Evolutionary conservation across 2,329 filamentous ascomycete genomes (phyloP), one percentile per base, ranked within the genome.

Genomic region (Venturia aucupariae): DNA sequence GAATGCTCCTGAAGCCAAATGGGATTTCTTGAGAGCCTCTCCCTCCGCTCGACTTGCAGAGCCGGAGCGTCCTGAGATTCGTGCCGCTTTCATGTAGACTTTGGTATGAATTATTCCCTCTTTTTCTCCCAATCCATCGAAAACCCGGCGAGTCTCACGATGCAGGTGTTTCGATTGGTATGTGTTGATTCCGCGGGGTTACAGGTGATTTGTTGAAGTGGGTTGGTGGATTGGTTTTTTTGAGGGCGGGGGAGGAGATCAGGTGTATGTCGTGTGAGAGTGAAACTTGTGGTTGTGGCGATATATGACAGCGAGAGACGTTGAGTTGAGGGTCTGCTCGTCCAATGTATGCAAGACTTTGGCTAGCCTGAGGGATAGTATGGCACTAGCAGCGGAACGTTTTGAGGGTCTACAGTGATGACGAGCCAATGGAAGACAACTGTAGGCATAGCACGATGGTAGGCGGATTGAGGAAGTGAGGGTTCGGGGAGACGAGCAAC

Each of bases 21-120:
- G 65, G 62, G 70, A 67, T 64, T 72, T 48, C 27, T 41, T 68
- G 63, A 71, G 72, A 67, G 72, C 68, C 67, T 41, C 71, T 72
- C 71, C 72, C 72, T 63, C 62, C 30, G 42, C 51, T 57, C 69
- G 70, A 68, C 69, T 70, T 64, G 70, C 66, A 64, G 71, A 69
- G 68, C 73, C 68, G 66, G 71, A 71, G 70, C 70, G 72, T 68
- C 70, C 70, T 70, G 72, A 71, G 42, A 66, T 46, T 63, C 70
- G 68, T 72, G 71, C 69, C 64, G 71, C 69, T 73, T 71, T 76
- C 74, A 77, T 77, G 67, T 70, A 73, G 70, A 11, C 22, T 60
- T 11, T 24, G n/a, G 59, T 3, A n/a, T 8, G n/a, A 4, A 57
- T 38, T 57, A 30, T n/a, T 35, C 30, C 51, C 30, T 57, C 30